phyloP scores from a whole-genome alignment of 2,329 filamentous ascomycete species.

The Fusarium illudens region DNA sequence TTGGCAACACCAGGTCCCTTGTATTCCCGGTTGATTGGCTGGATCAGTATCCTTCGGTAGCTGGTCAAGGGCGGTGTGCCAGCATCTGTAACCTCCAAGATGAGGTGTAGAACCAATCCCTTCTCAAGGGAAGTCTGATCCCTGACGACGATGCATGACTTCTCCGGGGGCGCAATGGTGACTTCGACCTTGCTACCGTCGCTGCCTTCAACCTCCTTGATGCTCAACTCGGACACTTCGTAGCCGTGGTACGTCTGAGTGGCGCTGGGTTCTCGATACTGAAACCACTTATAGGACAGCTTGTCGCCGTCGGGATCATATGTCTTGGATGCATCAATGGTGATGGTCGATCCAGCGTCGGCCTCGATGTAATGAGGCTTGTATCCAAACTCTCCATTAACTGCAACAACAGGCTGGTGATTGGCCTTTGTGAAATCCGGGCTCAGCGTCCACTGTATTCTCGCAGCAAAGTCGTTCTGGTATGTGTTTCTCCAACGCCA shows the following conservation, averaged over 20 bases:
- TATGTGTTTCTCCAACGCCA: constrained; percentile 54
- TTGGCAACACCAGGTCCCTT: background rate
- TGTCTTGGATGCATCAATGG: constrained; percentile 54
- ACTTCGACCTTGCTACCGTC: constrained; percentile 1
- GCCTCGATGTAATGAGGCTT: constrained; percentile 51
- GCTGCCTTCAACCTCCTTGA: constrained; percentile 2
- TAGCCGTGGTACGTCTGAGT: constrained; percentile 5
- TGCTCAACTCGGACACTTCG: background rate
- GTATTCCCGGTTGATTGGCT: constrained; percentile 15
- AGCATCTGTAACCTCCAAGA: constrained; percentile 23
- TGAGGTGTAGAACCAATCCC: constrained; percentile 19
- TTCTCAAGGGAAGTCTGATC: constrained; percentile 18
- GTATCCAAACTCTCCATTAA: constrained; percentile 51
- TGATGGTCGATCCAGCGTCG: constrained; percentile 50
- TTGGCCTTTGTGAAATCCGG: constrained; percentile 48
- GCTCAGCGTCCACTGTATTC: constrained; percentile 52
- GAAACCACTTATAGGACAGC: constrained; percentile 59
- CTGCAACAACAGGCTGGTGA: constrained; percentile 56
- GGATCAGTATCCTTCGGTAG: constrained; percentile 25
- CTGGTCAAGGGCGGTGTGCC: constrained; percentile 18
- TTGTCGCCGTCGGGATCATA: constrained; percentile 57
- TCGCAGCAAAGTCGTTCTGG: constrained; percentile 54
- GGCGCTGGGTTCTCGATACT: constrained; percentile 51
- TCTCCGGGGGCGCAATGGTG: constrained; percentile 6
- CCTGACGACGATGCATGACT: constrained; percentile 14